Conservation (phyloP, 768 basidiomycete species). For the Tephrocybe rancida region DNA sequence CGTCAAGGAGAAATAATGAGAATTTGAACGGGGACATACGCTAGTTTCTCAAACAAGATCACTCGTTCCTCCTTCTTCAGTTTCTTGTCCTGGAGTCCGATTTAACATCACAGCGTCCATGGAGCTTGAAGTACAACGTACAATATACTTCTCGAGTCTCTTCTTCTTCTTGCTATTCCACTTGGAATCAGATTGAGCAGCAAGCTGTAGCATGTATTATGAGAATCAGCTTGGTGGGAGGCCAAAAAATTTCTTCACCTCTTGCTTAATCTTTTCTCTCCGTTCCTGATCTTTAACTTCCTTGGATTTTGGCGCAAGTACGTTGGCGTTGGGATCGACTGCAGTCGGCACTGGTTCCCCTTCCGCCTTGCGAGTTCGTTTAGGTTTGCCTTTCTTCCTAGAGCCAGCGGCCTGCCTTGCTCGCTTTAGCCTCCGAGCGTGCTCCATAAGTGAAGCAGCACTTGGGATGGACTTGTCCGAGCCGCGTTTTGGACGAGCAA, state of each 20-base stretch:
- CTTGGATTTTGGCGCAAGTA: conserved; percentile 58
- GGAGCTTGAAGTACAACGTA: conserved; percentile 35
- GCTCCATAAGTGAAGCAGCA: conserved; percentile 24
- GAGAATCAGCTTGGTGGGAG: conserved; percentile 2
- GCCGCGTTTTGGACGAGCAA: background rate
- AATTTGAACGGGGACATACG: conserved; percentile 49
- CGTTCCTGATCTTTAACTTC: conserved; percentile 63
- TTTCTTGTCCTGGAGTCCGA: conserved; percentile 73
- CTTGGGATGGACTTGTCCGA: background rate
- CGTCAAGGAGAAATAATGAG: conserved; percentile 22
- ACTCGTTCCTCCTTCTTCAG: conserved; percentile 87
- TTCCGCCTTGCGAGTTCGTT: conserved; percentile 23
- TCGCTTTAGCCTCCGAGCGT: conserved; percentile 46
- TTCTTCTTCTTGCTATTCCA: conserved; percentile 87
- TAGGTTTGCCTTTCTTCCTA: conserved; percentile 62
- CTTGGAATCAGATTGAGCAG: conserved; percentile 62
- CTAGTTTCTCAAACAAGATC: conserved; percentile 76
- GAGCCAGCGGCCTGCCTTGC: conserved; percentile 61
- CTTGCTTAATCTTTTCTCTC: conserved; percentile 59
- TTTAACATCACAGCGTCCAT: conserved; percentile 1
- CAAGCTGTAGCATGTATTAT: conserved; percentile 35
- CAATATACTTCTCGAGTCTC: conserved; percentile 90
- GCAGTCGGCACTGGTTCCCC: conserved; percentile 19
- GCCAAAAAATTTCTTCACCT: conserved; percentile 42
- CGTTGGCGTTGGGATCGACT: conserved; percentile 59